Percentiles rank a stretch among this genome's conserved stretches.
Evolutionary conservation across 2,329 filamentous ascomycete species (phyloP).

Genomic region (Beauveria bassiana): DNA sequence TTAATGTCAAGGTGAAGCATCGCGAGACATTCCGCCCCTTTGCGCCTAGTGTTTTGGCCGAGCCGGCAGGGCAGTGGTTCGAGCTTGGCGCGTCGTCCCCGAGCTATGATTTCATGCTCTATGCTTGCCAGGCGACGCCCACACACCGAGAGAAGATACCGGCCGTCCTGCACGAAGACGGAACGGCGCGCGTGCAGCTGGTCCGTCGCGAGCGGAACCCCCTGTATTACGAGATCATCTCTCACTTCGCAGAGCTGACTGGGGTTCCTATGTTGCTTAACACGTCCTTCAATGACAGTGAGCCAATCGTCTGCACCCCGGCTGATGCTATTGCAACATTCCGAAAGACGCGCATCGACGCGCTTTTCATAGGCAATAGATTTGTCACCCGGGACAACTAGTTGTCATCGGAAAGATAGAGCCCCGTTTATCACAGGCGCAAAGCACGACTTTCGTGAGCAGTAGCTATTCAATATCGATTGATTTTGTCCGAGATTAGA

Average conservation of each 20-base stretch:
- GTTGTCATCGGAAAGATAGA: not conserved
- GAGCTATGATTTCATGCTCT: conserved; percentile 2
- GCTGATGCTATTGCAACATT: conserved; percentile 4
- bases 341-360: conserved; percentile 3
- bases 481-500: no score
- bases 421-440: not conserved
- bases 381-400: not conserved
- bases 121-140: not conserved
- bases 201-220: not conserved
- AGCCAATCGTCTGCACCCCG: conserved; percentile 2
- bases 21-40: conserved; percentile 7
- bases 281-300: conserved; percentile 6
- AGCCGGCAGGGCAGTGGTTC: not conserved
- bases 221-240: not conserved
- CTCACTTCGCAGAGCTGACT: not conserved
- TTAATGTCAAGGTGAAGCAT: conserved; percentile 7
- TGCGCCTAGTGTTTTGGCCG: conserved; percentile 3
- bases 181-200: conserved; percentile 2
- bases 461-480: no score
- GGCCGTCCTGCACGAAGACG: conserved; percentile 2
- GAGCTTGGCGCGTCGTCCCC: not conserved
- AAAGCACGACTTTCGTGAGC: no score
- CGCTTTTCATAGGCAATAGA: not conserved
- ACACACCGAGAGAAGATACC: not conserved
- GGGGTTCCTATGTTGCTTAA: conserved; percentile 3